Evolutionary conservation across 345 rosid species (phyloP).

Genomic region (Citrus inodora): DNA sequence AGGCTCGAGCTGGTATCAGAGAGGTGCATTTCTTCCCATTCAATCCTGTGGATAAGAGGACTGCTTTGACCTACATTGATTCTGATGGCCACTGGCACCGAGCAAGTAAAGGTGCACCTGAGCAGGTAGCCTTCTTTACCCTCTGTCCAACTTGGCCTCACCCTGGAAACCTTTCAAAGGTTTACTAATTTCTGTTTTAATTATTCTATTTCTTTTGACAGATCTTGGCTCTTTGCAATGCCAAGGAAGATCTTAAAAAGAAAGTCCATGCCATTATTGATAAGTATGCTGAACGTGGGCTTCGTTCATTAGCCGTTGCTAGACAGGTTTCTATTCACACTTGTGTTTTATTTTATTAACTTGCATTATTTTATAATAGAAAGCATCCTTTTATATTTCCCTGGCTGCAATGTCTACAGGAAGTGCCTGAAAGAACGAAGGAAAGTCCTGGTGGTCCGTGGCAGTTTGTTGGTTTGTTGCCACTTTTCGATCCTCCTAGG

Average conservation of each 20-base stretch:
- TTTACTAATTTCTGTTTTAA: background rate
- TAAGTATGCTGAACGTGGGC: conserved; percentile 78
- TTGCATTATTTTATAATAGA: background rate
- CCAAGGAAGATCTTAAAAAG: conserved; percentile 55
- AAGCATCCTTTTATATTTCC: background rate
- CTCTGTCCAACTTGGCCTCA: background rate
- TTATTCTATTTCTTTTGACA: conserved; percentile 18
- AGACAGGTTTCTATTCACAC: conserved; percentile 52
- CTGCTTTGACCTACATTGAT: conserved; percentile 76
- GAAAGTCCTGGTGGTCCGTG: conserved; percentile 72
- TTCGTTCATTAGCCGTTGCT: conserved; percentile 72
- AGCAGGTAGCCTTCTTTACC: conserved; percentile 45
- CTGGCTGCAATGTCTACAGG: conserved; percentile 28
- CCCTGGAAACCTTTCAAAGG: background rate
- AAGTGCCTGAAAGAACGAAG: conserved; percentile 66
- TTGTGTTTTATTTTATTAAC: background rate
- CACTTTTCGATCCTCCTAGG: conserved; percentile 89
- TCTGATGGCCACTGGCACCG: conserved; percentile 70
- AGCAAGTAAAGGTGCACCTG: conserved; percentile 93
- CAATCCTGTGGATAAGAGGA: conserved; percentile 81
- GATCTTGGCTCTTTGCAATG: conserved; percentile 59
- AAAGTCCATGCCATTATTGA: conserved; percentile 58
- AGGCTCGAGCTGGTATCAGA: conserved; percentile 75
- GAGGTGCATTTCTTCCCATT: conserved; percentile 84
- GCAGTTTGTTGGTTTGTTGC: conserved; percentile 76